Conservation (phyloP, 2,329 filamentous ascomycete genomes). For the Lachnellula arida region DNA sequence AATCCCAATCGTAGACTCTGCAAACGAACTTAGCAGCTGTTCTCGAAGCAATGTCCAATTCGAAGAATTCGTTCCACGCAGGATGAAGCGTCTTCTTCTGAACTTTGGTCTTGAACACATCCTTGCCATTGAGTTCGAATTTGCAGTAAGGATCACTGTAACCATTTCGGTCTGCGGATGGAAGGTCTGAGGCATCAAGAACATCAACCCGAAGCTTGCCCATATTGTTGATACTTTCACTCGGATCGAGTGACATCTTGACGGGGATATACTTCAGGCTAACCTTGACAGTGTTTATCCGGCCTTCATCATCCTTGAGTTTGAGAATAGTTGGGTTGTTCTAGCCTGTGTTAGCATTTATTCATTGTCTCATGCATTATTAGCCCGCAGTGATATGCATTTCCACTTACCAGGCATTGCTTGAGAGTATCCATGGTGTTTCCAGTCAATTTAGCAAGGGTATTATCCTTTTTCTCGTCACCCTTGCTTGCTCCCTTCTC, state of each 20-base stretch:
- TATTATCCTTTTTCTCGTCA: slow-evolving; percentile 63
- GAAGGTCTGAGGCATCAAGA: slow-evolving; percentile 80
- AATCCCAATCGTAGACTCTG: slow-evolving; percentile 92
- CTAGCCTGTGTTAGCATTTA: slow-evolving; percentile 37
- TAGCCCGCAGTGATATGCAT: not conserved
- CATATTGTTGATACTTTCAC: slow-evolving; percentile 99
- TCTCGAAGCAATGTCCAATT: slow-evolving; percentile 74
- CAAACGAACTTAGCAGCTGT: slow-evolving; percentile 79
- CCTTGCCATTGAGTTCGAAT: slow-evolving; percentile 83
- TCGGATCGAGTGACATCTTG: slow-evolving; percentile 88
- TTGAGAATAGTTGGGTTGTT: slow-evolving; percentile 85
- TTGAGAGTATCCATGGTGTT: slow-evolving; percentile 84
- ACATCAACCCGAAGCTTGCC: slow-evolving; percentile 92
- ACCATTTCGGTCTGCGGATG: slow-evolving; percentile 89
- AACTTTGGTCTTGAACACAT: slow-evolving; percentile 91
- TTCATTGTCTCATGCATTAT: too few relatives aligned
- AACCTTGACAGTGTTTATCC: slow-evolving; percentile 75
- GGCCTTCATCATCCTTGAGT: slow-evolving; percentile 73
- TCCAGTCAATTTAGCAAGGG: slow-evolving; percentile 76
- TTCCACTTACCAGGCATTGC: slow-evolving; percentile 67
- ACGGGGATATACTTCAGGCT: slow-evolving; percentile 93
- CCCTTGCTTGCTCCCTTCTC: slow-evolving; percentile 73
- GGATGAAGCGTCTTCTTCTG: slow-evolving; percentile 97
- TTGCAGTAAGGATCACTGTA: slow-evolving; percentile 97
- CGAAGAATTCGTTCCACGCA: slow-evolving; percentile 94